Percentiles rank a stretch among this genome's conserved stretches.
Conservation (phyloP, 345 rosid species). For the Ceriops tagal region DNA sequence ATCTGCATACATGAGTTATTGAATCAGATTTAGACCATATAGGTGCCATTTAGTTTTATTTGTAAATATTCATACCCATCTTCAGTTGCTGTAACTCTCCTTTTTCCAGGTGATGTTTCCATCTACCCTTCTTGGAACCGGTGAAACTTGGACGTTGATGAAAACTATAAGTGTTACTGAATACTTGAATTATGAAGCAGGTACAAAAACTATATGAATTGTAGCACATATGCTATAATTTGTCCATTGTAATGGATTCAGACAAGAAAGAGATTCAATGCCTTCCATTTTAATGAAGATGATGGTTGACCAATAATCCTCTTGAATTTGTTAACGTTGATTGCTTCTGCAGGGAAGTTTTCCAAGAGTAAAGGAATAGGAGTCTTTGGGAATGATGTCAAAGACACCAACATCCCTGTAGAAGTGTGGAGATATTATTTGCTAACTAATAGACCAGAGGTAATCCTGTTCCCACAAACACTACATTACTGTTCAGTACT, state of each 20-base stretch:
- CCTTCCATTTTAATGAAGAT: background rate
- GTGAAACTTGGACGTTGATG: slow-evolving; percentile 93
- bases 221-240: background rate
- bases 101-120: slow-evolving; percentile 88
- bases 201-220: slow-evolving; percentile 32
- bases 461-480: slow-evolving; percentile 25
- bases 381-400: slow-evolving; percentile 95
- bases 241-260: background rate
- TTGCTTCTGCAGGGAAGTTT: slow-evolving; percentile 69
- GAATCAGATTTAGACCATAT: background rate
- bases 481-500: slow-evolving; percentile 5
- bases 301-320: background rate
- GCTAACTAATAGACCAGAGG: slow-evolving; percentile 95
- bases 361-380: slow-evolving; percentile 97
- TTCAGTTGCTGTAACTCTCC: background rate
- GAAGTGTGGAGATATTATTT: slow-evolving; percentile 99
- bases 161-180: slow-evolving; percentile 93
- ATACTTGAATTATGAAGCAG: slow-evolving; percentile 89
- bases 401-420: slow-evolving; percentile 84
- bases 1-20: background rate
- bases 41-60: no score
- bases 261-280: background rate
- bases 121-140: slow-evolving; percentile 91
- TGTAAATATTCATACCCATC: no score
- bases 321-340: slow-evolving; percentile 11